phyloP scores from a whole-genome alignment of 805 yeast genomes.

The Metschnikowia cubensis region DNA sequence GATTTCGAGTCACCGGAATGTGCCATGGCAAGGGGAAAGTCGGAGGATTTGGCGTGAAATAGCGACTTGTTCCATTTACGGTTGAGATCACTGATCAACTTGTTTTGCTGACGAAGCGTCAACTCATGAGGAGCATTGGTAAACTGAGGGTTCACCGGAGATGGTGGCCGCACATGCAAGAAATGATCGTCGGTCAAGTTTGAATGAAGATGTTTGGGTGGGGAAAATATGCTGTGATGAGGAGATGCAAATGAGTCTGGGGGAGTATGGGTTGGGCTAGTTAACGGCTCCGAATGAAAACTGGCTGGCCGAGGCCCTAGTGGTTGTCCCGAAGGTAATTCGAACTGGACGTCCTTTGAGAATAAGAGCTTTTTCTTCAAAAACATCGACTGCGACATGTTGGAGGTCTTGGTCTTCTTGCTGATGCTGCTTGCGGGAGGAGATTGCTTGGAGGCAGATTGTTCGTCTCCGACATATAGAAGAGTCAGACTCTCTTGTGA shows the following conservation, averaged over 20 bases:
- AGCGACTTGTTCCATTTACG: conserved; percentile 38
- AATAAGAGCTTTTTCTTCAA: conserved; percentile 30
- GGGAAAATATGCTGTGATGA: background rate
- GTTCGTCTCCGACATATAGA: conserved; percentile 4
- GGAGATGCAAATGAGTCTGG: conserved; percentile 2
- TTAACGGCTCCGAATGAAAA: background rate
- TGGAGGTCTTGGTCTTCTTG: conserved; percentile 15
- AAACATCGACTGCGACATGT: conserved; percentile 24
- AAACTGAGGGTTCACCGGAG: background rate
- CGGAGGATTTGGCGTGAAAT: conserved; percentile 1
- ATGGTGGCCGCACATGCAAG: conserved; percentile 2
- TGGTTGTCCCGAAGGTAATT: conserved; percentile 21
- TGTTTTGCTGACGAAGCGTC: conserved; percentile 29
- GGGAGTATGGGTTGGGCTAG: background rate
- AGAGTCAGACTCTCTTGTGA: conserved; percentile 1
- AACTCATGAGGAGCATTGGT: conserved; percentile 2
- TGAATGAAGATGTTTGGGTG: background rate
- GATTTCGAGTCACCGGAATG: background rate
- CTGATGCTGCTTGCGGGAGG: conserved; percentile 5
- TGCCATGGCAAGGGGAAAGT: background rate
- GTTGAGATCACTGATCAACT: conserved; percentile 32
- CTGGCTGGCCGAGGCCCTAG: background rate
- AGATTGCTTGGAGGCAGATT: background rate
- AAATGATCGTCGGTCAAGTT: background rate
- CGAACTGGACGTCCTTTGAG: conserved; percentile 39